A percentile compares a stretch with the other conserved stretches of the same genome.
phyloP scores from a whole-genome alignment of 1,284 basidiomycete species.

The Cutaneotrichosporon curvatum region DNA sequence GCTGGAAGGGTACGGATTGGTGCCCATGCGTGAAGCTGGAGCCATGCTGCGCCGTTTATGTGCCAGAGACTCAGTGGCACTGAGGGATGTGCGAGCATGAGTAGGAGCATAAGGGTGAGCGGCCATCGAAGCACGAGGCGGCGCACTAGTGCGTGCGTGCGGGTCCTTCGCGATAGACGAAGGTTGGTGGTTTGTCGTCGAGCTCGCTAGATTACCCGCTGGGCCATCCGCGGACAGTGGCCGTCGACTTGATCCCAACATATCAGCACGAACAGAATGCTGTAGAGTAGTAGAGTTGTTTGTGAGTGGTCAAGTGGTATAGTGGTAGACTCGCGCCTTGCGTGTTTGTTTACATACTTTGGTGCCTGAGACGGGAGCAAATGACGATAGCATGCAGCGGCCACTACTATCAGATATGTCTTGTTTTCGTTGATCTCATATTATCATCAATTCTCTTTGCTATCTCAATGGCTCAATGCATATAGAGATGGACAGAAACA shows the following conservation, averaged over 20 bases:
- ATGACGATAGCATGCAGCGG: too few species aligned
- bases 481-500: too few species aligned
- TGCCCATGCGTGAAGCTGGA: not conserved
- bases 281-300: too few species aligned
- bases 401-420: too few species aligned
- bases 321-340: too few species aligned
- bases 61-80: not conserved
- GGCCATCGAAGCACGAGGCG: conserved; percentile 1
- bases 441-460: too few species aligned
- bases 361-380: too few species aligned
- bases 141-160: not conserved
- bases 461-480: too few species aligned
- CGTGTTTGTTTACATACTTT: too few species aligned
- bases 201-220: conserved; percentile 49
- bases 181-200: conserved; percentile 17
- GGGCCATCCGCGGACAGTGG: conserved; percentile 56
- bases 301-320: too few species aligned
- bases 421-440: too few species aligned
- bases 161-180: not conserved
- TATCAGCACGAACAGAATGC: not conserved
- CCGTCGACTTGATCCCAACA: conserved; percentile 18
- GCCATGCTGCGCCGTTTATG: conserved; percentile 6
- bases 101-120: not conserved
- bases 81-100: not conserved
- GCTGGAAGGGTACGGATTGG: not conserved